phyloP scores from a whole-genome alignment of 768 basidiomycete genomes.

The Naganishia vishniacii region DNA sequence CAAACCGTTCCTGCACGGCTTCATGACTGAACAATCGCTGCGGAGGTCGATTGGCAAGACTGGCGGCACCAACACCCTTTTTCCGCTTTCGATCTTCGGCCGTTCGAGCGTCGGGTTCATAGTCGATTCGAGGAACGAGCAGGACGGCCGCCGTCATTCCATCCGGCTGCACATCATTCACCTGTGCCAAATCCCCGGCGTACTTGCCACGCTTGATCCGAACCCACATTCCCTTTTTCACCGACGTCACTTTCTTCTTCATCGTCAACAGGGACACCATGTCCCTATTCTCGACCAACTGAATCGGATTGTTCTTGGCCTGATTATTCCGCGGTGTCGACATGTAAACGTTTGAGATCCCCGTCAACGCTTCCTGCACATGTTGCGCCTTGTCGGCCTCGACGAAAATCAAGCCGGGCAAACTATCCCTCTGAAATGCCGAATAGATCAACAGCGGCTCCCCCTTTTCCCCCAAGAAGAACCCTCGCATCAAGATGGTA shows the following conservation, averaged over 20 bases:
- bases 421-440: conserved; percentile 90
- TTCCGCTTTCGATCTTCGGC: conserved; percentile 63
- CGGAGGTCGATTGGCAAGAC: conserved; percentile 60
- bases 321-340: conserved; percentile 43
- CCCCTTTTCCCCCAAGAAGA: conserved; percentile 64
- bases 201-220: conserved; percentile 91
- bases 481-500: conserved; percentile 87
- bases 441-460: conserved; percentile 80
- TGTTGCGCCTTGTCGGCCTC: conserved; percentile 84
- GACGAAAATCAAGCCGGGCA: conserved; percentile 92
- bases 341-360: conserved; percentile 86
- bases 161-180: conserved; percentile 79
- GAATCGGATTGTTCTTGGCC: conserved; percentile 53
- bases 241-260: conserved; percentile 83
- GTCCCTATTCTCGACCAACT: conserved; percentile 56
- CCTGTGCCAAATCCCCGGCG: conserved; percentile 87
- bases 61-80: conserved; percentile 56
- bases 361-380: conserved; percentile 75
- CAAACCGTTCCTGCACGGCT: conserved; percentile 69
- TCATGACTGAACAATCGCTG: conserved; percentile 91
- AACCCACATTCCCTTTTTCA: conserved; percentile 86
- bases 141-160: conserved; percentile 83
- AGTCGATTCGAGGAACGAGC: conserved; percentile 95
- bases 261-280: conserved; percentile 95
- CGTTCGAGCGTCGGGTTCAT: conserved; percentile 76